Conservation (phyloP, 805 yeast species). For the Yamadazyma takamatsuzukensis region DNA sequence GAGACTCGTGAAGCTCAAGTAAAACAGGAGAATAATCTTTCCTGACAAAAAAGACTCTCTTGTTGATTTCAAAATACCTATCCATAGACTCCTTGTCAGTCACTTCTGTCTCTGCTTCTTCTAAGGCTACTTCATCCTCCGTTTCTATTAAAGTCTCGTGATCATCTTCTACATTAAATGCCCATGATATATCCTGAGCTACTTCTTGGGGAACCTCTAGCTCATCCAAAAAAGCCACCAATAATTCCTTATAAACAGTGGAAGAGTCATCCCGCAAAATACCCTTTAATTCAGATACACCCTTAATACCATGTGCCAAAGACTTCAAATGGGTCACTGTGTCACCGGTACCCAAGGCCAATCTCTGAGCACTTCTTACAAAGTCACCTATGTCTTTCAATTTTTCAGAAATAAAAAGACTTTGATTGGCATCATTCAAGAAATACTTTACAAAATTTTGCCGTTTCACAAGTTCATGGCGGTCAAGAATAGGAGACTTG, state of each 20-base stretch:
- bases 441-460: slow-evolving; percentile 34
- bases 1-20: slow-evolving; percentile 27
- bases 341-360: slow-evolving; percentile 34
- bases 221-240: slow-evolving; percentile 19
- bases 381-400: slow-evolving; percentile 54
- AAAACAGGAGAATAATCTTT: slow-evolving; percentile 31
- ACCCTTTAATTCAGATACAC: slow-evolving; percentile 17
- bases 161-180: no score
- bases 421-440: slow-evolving; percentile 5
- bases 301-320: slow-evolving; percentile 29
- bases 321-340: slow-evolving; percentile 25
- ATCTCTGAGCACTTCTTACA: slow-evolving; percentile 54
- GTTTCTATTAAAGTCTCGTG: slow-evolving; percentile 22
- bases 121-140: slow-evolving; percentile 1
- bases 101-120: slow-evolving; percentile 4
- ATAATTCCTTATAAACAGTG: slow-evolving; percentile 18
- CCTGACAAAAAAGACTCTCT: slow-evolving; percentile 28
- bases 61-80: no score
- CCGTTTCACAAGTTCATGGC: slow-evolving; percentile 52
- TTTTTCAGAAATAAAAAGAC: slow-evolving; percentile 18
- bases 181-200: slow-evolving; percentile 43
- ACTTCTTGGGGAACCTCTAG: slow-evolving; percentile 38
- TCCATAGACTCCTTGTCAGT: slow-evolving; percentile 3
- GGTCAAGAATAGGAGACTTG: slow-evolving; percentile 68
- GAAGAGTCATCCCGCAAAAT: slow-evolving; percentile 14